phyloP scores from a whole-genome alignment of 2,329 filamentous ascomycete species.

The Sclerotinia glacialis region DNA sequence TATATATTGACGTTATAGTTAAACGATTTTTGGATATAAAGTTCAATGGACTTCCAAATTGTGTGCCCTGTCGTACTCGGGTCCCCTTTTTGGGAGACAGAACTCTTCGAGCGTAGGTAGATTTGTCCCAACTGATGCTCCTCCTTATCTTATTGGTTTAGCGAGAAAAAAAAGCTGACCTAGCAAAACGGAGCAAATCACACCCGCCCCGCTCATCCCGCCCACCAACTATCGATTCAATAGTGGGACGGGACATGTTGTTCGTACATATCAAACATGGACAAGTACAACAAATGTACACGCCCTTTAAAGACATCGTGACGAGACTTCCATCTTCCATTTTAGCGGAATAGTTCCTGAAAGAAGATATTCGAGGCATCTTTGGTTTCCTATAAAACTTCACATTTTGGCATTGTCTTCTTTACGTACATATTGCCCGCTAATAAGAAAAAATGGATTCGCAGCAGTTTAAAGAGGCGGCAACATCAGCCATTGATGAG shows the following conservation, averaged over 20 bases:
- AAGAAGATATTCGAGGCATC: not conserved
- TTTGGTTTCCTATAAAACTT: not conserved
- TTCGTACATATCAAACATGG: not conserved
- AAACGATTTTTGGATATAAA: no score
- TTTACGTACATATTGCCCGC: not conserved
- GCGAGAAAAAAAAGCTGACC: not conserved
- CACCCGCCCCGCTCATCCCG: not conserved
- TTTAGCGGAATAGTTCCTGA: not conserved
- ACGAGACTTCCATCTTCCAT: not conserved
- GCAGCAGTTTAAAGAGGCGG: slow-evolving; percentile 72
- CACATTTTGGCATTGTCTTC: not conserved
- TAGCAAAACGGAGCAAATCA: not conserved
- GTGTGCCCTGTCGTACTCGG: no score
- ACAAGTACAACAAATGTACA: not conserved
- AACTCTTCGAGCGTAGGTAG: no score
- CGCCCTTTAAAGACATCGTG: not conserved
- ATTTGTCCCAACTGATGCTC: not conserved
- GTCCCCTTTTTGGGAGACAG: no score
- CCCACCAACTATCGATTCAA: no score
- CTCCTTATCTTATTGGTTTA: not conserved
- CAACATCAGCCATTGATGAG: slow-evolving; percentile 75
- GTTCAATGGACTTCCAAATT: no score
- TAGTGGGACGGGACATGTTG: not conserved
- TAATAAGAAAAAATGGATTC: slow-evolving; percentile 63
- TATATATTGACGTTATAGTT: no score